Conservation (phyloP, 1,139 yeast genomes). For the Ogataea hybrid region DNA sequence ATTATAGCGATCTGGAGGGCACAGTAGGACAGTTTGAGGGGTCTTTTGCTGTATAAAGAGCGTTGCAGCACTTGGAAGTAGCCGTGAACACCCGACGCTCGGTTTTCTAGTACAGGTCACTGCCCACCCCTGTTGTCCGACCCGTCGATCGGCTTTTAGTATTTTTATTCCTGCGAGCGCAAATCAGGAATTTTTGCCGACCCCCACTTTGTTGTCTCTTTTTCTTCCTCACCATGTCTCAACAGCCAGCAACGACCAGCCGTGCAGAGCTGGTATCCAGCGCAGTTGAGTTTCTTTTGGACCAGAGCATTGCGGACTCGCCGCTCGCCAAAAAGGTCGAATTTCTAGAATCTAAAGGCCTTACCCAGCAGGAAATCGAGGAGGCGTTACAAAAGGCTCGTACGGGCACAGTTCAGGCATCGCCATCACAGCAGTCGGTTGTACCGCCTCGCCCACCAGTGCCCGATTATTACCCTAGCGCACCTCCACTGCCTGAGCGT, state of each 20-base stretch:
- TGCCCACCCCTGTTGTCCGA: background rate
- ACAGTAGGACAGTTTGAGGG: too few species aligned
- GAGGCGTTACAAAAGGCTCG: constrained; percentile 67
- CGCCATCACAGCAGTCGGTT: constrained; percentile 4
- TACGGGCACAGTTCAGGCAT: constrained; percentile 11
- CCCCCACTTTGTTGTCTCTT: constrained; percentile 8
- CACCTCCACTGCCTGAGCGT: constrained; percentile 81
- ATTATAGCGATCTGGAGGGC: background rate
- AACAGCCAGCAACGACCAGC: constrained; percentile 18
- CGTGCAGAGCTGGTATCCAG: constrained; percentile 72
- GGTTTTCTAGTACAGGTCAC: too few species aligned
- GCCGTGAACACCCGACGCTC: too few species aligned
- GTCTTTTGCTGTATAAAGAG: too few species aligned
- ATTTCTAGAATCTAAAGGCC: constrained; percentile 83
- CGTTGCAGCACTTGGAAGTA: too few species aligned
- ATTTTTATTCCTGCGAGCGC: background rate
- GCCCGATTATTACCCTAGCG: constrained; percentile 48
- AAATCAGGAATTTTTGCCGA: constrained; percentile 7
- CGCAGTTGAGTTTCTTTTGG: constrained; percentile 80
- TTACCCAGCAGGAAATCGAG: constrained; percentile 76
- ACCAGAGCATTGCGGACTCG: constrained; percentile 72
- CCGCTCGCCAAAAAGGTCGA: constrained; percentile 83
- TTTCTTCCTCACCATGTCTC: constrained; percentile 9
- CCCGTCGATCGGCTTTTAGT: background rate
- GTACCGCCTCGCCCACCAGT: constrained; percentile 31